A percentile compares a stretch with the other conserved stretches of the same genome.
Conservation (phyloP, 441 rosid genomes). For the Gossypium schwendimanii region DNA sequence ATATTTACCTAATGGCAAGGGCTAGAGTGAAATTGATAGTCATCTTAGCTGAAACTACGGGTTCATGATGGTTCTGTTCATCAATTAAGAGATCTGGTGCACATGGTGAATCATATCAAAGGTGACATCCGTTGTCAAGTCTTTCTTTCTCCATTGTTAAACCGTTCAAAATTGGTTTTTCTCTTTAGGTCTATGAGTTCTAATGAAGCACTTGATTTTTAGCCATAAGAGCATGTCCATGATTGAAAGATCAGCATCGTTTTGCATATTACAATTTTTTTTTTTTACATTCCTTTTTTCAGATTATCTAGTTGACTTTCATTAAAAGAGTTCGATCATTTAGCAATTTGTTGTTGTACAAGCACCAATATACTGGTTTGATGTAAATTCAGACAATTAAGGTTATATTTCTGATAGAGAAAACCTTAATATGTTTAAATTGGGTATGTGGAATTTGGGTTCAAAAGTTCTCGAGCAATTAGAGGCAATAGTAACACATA, state of each 20-base stretch:
- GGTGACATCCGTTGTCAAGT: not conserved
- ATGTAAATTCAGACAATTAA: not conserved
- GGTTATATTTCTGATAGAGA: not conserved
- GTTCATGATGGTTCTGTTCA: not conserved
- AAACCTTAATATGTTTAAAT: not conserved
- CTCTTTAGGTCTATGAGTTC: not conserved
- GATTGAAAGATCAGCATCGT: not conserved
- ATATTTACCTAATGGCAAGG: not conserved
- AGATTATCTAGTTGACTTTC: not conserved
- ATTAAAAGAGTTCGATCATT: not conserved
- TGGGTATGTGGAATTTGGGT: not conserved
- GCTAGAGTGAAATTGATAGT: not conserved
- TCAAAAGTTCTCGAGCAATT: not conserved
- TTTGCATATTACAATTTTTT: not conserved
- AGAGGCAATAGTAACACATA: not conserved
- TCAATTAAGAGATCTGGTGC: not conserved
- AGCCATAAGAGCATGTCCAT: not conserved
- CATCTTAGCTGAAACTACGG: not conserved
- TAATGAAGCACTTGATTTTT: not conserved
- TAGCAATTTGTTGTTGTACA: not conserved
- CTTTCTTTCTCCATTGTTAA: not conserved
- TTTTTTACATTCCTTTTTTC: not conserved
- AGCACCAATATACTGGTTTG: not conserved
- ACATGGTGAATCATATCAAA: not conserved
- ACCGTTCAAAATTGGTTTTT: not conserved